Conservation (phyloP, 2,329 filamentous ascomycete species). For the Monosporascus sp. region DNA sequence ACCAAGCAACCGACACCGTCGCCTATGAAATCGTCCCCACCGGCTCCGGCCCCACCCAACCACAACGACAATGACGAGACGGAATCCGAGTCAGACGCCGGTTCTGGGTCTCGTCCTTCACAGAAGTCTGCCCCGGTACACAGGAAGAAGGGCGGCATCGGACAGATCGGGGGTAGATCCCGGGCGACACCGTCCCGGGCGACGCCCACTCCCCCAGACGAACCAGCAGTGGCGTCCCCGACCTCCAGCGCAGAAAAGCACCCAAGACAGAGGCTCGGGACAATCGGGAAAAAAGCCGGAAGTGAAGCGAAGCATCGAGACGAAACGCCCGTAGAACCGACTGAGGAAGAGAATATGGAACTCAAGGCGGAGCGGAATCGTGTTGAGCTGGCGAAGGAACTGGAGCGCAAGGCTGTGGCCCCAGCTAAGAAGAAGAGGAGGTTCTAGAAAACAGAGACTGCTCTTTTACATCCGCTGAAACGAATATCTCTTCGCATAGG, state of each 20-base stretch:
- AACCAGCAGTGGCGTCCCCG: neutral
- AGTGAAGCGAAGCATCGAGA: slow-evolving; percentile 1
- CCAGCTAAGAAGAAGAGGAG: slow-evolving; percentile 53
- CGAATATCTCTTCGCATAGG: too few species aligned
- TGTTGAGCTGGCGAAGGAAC: slow-evolving; percentile 45
- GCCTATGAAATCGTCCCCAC: slow-evolving; percentile 15
- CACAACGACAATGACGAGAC: slow-evolving; percentile 15
- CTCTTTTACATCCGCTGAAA: too few species aligned
- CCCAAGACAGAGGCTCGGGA: neutral
- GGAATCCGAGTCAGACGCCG: slow-evolving; percentile 17
- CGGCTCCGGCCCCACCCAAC: slow-evolving; percentile 10
- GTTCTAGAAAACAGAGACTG: slow-evolving; percentile 34
- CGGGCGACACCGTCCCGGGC: neutral
- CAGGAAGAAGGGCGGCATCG: slow-evolving; percentile 10
- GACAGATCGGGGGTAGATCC: slow-evolving; percentile 3
- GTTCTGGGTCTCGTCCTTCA: slow-evolving; percentile 1
- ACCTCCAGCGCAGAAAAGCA: neutral
- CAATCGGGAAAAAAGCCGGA: neutral
- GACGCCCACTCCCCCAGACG: neutral
- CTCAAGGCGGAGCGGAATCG: slow-evolving; percentile 43
- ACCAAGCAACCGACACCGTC: slow-evolving; percentile 22
- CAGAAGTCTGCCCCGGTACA: slow-evolving; percentile 2
- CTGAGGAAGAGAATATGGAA: slow-evolving; percentile 23
- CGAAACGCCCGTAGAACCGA: neutral
- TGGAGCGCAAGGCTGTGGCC: slow-evolving; percentile 43